Evolutionary conservation across 2,329 filamentous ascomycete species (phyloP).

Genomic region (Chaetoscypha palmicola): DNA sequence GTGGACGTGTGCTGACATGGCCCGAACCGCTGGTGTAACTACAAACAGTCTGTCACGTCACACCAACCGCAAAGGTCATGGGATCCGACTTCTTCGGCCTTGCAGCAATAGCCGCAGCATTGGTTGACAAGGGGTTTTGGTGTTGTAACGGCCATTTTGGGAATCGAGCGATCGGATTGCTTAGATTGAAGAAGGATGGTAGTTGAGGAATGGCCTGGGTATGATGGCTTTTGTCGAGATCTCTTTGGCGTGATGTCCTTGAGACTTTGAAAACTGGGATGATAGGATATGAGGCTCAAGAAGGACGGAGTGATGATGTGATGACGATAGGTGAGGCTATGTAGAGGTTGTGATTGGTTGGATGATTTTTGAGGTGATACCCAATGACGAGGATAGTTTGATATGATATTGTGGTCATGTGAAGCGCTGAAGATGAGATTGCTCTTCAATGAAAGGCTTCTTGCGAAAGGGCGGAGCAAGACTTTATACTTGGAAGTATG

Average conservation of each 20-base stretch:
- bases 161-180: not conserved
- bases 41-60: constrained; percentile 34
- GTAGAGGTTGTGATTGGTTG: constrained; percentile 2
- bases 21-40: constrained; percentile 31
- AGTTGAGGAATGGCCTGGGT: not conserved
- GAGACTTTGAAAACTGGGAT: not conserved
- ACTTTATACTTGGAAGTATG: not conserved
- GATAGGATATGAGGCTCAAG: not conserved
- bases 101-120: constrained; percentile 48
- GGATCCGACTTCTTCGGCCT: constrained; percentile 42
- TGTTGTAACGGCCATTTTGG: constrained; percentile 37
- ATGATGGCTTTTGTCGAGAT: not conserved
- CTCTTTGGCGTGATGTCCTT: not conserved
- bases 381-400: not conserved
- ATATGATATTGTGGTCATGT: not conserved
- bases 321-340: not conserved
- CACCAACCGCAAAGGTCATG: constrained; percentile 46
- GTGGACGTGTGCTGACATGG: constrained; percentile 21
- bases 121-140: constrained; percentile 40
- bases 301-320: not conserved
- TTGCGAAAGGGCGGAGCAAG: not conserved
- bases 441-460: not conserved
- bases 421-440: not conserved
- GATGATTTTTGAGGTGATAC: not conserved
- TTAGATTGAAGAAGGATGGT: not conserved